Conservation (phyloP, 2,329 filamentous ascomycete genomes). For the Beauveria pseudobassiana region DNA sequence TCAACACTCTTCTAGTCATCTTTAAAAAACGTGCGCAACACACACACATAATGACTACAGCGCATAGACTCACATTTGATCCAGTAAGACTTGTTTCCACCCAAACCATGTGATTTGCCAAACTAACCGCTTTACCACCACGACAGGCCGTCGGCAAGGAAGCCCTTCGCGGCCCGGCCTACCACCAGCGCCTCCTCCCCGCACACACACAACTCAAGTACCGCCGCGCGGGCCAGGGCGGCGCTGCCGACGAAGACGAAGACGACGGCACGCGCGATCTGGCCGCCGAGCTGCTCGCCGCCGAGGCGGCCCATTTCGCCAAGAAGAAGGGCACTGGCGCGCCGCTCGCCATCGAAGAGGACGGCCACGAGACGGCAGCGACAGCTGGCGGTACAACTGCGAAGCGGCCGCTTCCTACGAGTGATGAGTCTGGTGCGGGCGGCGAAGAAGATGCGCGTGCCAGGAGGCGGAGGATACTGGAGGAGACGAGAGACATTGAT, state of each 20-base stretch:
- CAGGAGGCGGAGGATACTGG: conserved; percentile 79
- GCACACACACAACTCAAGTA: conserved; percentile 91
- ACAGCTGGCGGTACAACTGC: conserved; percentile 25
- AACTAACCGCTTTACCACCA: background rate
- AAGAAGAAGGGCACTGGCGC: conserved; percentile 65
- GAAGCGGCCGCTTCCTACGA: conserved; percentile 49
- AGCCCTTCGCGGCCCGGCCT: conserved; percentile 83
- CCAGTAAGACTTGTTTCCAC: conserved; percentile 49
- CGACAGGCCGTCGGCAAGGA: conserved; percentile 83
- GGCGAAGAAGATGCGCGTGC: conserved; percentile 64
- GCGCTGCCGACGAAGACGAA: conserved; percentile 64
- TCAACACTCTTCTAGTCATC: background rate
- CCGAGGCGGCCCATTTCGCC: conserved; percentile 79
- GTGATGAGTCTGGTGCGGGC: conserved; percentile 13
- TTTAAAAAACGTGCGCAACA: background rate
- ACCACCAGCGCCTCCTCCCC: conserved; percentile 91
- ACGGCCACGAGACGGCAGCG: conserved; percentile 34
- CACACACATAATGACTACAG: conserved; percentile 49
- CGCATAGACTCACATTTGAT: conserved; percentile 88
- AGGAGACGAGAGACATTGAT: conserved; percentile 82
- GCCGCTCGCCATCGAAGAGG: conserved; percentile 35
- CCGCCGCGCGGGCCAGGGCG: conserved; percentile 80
- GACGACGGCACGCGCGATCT: conserved; percentile 71
- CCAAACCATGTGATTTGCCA: conserved; percentile 14
- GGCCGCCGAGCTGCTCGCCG: conserved; percentile 79